phyloP scores from a whole-genome alignment of 2,329 filamentous ascomycete species.

The Penicillium oxalicum region DNA sequence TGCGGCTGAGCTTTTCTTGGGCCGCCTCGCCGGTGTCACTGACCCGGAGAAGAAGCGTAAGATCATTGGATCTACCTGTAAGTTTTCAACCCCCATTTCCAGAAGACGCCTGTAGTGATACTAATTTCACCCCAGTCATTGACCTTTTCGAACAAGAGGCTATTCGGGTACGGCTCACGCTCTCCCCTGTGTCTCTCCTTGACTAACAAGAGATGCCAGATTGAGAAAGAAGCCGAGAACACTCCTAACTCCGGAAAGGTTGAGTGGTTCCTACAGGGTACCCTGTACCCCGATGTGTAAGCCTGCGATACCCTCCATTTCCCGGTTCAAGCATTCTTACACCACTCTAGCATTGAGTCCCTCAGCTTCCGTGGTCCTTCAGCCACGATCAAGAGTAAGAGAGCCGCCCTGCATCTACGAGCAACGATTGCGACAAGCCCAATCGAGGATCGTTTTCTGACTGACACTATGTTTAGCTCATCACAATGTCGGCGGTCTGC shows the following conservation, averaged over 20 bases:
- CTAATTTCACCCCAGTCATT: constrained; percentile 58
- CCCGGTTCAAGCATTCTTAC: neutral
- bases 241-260: constrained; percentile 52
- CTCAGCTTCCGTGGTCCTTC: constrained; percentile 68
- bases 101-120: neutral
- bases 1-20: constrained; percentile 70
- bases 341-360: constrained; percentile 42
- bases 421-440: neutral
- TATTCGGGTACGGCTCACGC: constrained; percentile 8
- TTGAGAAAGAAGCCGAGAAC: constrained; percentile 17
- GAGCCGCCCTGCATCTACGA: constrained; percentile 29
- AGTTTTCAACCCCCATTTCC: constrained; percentile 1
- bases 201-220: constrained; percentile 11
- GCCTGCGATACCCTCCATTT: neutral
- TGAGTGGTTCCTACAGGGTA: constrained; percentile 82
- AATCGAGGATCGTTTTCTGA: constrained; percentile 22
- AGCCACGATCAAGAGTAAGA: constrained; percentile 68
- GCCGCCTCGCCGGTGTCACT: constrained; percentile 64
- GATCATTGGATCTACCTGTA: constrained; percentile 60
- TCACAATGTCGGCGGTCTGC: constrained; percentile 60
- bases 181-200: neutral
- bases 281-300: constrained; percentile 65
- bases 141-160: constrained; percentile 76
- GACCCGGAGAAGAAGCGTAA: constrained; percentile 87
- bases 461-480: constrained; percentile 39